Percentiles rank a stretch among this genome's conserved stretches.
These are phyloP conservation scores for Alopecurus myosuroides DNA, from an alignment of 176 grass and related monocot genomes.

Conservation along the genomic window DNA sequence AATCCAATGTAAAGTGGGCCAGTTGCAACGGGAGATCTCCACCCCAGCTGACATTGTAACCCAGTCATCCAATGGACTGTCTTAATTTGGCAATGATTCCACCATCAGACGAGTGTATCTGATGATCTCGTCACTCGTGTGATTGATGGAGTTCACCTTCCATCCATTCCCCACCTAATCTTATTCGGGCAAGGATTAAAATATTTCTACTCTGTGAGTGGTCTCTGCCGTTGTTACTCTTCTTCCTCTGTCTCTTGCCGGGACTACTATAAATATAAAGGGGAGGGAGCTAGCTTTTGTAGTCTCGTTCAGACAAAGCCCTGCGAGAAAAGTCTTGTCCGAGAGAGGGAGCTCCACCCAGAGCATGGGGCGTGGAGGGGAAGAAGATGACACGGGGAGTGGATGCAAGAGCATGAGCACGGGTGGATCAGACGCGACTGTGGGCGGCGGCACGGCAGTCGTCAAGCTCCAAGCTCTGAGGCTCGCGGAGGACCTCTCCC, in stretches of 20 bases:
- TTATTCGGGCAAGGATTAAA: constrained; percentile 3
- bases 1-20: constrained; percentile 33
- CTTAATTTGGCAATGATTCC: background rate
- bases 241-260: background rate
- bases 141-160: constrained; percentile 13
- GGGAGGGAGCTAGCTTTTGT: constrained; percentile 9
- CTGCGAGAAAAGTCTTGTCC: background rate
- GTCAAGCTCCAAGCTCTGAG: constrained; percentile 60
- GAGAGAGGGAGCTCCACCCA: constrained; percentile 20
- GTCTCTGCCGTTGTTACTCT: background rate
- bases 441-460: constrained; percentile 22
- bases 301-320: constrained; percentile 10
- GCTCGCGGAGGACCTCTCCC: constrained; percentile 71
- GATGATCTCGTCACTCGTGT: constrained; percentile 11
- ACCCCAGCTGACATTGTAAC: constrained; percentile 22
- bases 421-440: constrained; percentile 32
- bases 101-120: constrained; percentile 7
- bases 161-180: constrained; percentile 24
- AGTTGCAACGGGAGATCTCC: constrained; percentile 12
- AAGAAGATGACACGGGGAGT: constrained; percentile 17
- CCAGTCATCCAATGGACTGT: background rate
- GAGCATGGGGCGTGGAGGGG: constrained; percentile 27
- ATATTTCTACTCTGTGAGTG: constrained; percentile 13
- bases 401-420: constrained; percentile 15
- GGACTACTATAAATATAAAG: constrained; percentile 25